Conservation (phyloP, 1,284 basidiomycete species). For the Melanopsichium pennsylvanicum region DNA sequence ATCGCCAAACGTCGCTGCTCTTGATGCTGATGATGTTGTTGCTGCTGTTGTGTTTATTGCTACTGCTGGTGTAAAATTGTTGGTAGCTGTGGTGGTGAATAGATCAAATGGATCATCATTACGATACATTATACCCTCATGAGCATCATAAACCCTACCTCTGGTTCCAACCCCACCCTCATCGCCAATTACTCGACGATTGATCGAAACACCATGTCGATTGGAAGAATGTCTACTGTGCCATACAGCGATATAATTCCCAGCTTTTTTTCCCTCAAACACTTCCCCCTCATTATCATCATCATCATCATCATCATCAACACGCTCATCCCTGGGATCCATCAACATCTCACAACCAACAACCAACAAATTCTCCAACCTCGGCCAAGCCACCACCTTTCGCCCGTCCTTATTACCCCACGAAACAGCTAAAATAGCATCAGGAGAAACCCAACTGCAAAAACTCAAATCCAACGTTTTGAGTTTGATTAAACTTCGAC, state of each 20-base stretch:
- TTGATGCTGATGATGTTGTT: too few species aligned
- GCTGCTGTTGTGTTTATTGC: too few species aligned
- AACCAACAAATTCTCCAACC: slow-evolving; percentile 16
- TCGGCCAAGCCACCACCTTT: slow-evolving; percentile 11
- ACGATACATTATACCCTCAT: not conserved
- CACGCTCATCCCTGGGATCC: too few species aligned
- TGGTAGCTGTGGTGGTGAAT: not conserved
- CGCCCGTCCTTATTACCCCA: slow-evolving; percentile 4
- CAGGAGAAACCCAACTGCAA: slow-evolving; percentile 34
- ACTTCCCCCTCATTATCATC: not conserved
- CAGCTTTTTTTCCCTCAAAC: not conserved
- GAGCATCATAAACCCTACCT: not conserved
- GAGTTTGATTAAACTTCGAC: slow-evolving; percentile 19
- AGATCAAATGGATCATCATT: slow-evolving; percentile 19
- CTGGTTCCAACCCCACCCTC: too few species aligned
- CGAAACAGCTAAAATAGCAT: slow-evolving; percentile 17
- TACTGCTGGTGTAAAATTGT: too few species aligned
- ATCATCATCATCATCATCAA: too few species aligned
- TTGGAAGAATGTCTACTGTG: slow-evolving; percentile 13
- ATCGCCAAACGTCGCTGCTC: slow-evolving; percentile 8
- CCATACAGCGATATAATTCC: slow-evolving; percentile 15
- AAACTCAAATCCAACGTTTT: slow-evolving; percentile 30
- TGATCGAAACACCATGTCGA: too few species aligned
- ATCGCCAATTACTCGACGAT: too few species aligned
- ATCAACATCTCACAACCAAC: slow-evolving; percentile 14